These are phyloP conservation scores for Cicer bijugum DNA, from an alignment of 306 rosid species.

Conservation along the genomic window DNA sequence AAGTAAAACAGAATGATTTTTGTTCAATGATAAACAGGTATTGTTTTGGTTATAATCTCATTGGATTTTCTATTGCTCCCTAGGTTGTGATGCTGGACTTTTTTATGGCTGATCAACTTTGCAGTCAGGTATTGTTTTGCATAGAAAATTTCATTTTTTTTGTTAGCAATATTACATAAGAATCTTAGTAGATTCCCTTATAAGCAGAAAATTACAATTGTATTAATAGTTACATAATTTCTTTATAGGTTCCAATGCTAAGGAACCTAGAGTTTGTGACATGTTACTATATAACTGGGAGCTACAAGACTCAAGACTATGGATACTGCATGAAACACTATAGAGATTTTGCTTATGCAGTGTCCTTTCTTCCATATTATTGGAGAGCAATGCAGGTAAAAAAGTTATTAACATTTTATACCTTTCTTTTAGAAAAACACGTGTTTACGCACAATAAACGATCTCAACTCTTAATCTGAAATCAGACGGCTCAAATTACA, in stretches of 20 bases:
- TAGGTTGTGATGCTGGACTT: slow-evolving; percentile 99
- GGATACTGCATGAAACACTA: slow-evolving; percentile 84
- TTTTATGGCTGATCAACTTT: slow-evolving; percentile 99
- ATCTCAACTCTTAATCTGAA: no score
- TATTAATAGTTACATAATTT: slow-evolving; percentile 1
- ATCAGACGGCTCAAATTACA: no score
- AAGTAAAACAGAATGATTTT: slow-evolving; percentile 1
- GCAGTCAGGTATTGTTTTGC: slow-evolving; percentile 80
- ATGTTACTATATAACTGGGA: slow-evolving; percentile 94
- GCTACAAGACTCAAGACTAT: slow-evolving; percentile 92
- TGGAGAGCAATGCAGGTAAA: slow-evolving; percentile 99
- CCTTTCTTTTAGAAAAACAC: not conserved
- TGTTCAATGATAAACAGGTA: not conserved
- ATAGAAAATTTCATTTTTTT: not conserved
- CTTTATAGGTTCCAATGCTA: slow-evolving; percentile 80
- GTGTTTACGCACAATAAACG: no score
- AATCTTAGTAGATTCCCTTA: no score
- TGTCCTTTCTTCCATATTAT: slow-evolving; percentile 93
- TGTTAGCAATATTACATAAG: not conserved
- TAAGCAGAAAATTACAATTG: no score
- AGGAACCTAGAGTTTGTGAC: slow-evolving; percentile 84
- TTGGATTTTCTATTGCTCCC: slow-evolving; percentile 23
- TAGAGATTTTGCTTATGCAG: slow-evolving; percentile 86
- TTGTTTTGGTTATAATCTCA: slow-evolving; percentile 39
- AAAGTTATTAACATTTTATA: not conserved